Evolutionary conservation across 805 yeast species (phyloP), one percentile per base, ranked within the genome.

Genomic region (Torulaspora maleeae): DNA sequence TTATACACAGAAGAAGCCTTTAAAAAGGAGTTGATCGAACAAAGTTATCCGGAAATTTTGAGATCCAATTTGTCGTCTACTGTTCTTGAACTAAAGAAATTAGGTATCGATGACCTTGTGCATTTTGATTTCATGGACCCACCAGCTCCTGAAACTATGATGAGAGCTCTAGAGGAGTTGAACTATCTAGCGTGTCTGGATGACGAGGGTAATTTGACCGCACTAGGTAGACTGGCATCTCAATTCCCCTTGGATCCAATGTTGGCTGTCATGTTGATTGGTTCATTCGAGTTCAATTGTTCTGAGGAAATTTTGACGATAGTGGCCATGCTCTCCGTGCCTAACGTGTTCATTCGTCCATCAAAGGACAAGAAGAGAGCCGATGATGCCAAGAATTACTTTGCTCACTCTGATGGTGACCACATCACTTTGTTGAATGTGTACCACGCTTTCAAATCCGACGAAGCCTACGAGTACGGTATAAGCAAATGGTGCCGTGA

Each of bases 81-180:
- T 0, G 98, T 91, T 28, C 71, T 91, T 52, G 95, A 93, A 64
- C 75, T 91, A 67, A 93, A 93, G 66, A 93, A 93, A 68, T 77
- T 93, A 52, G 98, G 98, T 11, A 78, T 91, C 52, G 95, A 93
- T 63, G 98, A 91, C 69, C 78, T 91, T 60, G 99, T 93, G 32
- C 98, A 91, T 69, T 91, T 91, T 62, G 99, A 93, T 66, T 91
- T 93, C 63, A 91, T 91, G 95, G 99, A 91, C 63, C 98, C 99
- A 6, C 99, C 99, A 11, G 98, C 98, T 2, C 99, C 99, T 8
- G 99, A 91, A 68, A 93, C 99, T 5, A 93, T 91, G 99, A 93
- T 93, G 99, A 78, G 99, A 64, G 98, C 98, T 0, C 72, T 91
- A 51, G 99, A 91, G 67, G 99, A 91, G 66, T 75, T 91, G 59